phyloP scores from a whole-genome alignment of 2,329 filamentous ascomycete species.

The Fusarium annulatum region DNA sequence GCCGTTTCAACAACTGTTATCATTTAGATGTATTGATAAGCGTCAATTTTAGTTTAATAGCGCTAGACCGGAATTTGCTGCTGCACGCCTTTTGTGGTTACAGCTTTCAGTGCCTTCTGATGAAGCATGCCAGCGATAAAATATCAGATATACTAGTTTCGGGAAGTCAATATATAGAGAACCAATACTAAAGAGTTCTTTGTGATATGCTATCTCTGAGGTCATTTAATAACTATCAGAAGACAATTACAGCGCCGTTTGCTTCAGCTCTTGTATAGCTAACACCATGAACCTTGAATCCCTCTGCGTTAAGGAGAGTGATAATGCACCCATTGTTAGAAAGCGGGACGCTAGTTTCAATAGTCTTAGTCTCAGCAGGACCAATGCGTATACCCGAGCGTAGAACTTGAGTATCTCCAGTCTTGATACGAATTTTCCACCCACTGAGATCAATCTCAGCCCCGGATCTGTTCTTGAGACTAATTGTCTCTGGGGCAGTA shows the following conservation, averaged over 20 bases:
- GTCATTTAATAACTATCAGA: fast-evolving
- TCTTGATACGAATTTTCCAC: neutral
- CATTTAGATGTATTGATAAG: too few species aligned
- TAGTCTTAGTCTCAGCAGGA: neutral
- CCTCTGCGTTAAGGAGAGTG: neutral
- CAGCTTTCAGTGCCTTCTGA: too few species aligned
- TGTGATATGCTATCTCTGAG: fast-evolving
- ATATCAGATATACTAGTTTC: fast-evolving
- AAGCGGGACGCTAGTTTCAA: neutral
- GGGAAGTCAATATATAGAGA: too few species aligned
- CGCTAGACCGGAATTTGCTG: too few species aligned
- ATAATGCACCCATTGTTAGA: neutral
- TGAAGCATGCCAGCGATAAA: neutral
- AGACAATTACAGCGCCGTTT: neutral
- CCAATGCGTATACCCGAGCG: neutral
- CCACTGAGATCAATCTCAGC: neutral
- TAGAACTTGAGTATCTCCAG: neutral
- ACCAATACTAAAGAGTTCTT: fast-evolving
- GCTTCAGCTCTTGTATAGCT: neutral
- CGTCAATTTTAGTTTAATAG: too few species aligned
- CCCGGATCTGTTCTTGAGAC: neutral
- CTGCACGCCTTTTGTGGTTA: too few species aligned
- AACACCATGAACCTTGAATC: neutral
- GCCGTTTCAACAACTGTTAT: too few species aligned
- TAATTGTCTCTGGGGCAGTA: neutral